These are phyloP conservation scores for Nicotiana paniculata DNA, from an alignment of 257 asterid species.

Conservation along the genomic window DNA sequence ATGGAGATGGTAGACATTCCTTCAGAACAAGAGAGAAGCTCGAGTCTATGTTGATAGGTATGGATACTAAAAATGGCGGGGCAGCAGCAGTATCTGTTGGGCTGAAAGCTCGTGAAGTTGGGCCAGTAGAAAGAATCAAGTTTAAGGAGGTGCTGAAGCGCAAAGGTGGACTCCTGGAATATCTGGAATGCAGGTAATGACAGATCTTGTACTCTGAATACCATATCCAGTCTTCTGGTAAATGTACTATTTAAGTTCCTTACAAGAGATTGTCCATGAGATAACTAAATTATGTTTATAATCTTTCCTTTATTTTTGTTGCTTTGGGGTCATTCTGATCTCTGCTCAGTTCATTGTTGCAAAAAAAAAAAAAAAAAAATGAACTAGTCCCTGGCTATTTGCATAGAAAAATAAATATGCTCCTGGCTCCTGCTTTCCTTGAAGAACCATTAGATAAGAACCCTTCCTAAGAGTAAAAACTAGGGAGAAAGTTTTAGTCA, in stretches of 20 bases:
- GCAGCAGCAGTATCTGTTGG: conserved; percentile 87
- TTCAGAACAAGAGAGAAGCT: conserved; percentile 47
- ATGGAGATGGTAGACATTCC: conserved; percentile 28
- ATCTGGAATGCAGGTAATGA: conserved; percentile 82
- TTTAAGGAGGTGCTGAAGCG: conserved; percentile 87
- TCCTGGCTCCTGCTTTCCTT: conserved; percentile 4
- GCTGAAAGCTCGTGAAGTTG: conserved; percentile 74
- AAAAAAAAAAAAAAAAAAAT: background rate
- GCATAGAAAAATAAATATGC: background rate
- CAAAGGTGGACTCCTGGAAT: conserved; percentile 94
- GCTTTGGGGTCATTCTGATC: background rate
- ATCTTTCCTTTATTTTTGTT: background rate
- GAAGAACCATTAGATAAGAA: background rate
- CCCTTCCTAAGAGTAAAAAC: background rate
- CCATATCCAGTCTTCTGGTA: background rate
- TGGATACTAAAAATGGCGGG: conserved; percentile 62
- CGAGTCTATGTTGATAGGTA: conserved; percentile 24
- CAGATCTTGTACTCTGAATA: conserved; percentile 4
- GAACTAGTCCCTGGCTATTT: background rate
- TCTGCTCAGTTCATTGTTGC: background rate
- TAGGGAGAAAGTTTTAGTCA: background rate
- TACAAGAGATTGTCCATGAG: background rate
- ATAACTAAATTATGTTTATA: background rate
- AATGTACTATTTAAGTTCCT: background rate
- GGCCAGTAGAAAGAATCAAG: conserved; percentile 82